Base-by-base conservation (phyloP, 129 eudicot species). In the Saussurea involucrata region DNA sequence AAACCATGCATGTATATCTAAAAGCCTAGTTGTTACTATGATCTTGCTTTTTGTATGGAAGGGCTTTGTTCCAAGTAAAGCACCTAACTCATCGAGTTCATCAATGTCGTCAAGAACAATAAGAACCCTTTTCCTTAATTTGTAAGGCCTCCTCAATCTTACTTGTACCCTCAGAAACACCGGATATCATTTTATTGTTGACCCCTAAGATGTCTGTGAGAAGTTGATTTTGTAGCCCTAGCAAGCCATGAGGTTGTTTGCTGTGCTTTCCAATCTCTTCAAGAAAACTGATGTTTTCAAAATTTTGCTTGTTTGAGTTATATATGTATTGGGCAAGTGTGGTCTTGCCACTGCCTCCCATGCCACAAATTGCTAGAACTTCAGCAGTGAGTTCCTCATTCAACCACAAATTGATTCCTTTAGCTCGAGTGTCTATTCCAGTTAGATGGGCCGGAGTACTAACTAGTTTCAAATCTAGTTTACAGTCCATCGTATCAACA, bases 261-360 rank as follows among this genome's bases (percentile, higher is more conserved):
- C 0, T 6, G 24, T 61, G 37, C 27, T 80, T 69, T 73, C 78
- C 77, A 28, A 73, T 33, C 25, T 80, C 66, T 73, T 68, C 53
- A 73, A 67, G 34, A 66, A 22, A 68, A 40, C 33, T 9, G 20
- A 32, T 24, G 4, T 33, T 10, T 53, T 73, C 79, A 73, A 66
- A 74, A 10, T 34, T 80, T 0, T 66, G 74, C 65, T 53, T 33
- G 63, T 67, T 66, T 33, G 15, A 66, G 66, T 37, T 68, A 24
- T 61, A 74, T 17, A 80, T n/a, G 32, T 44, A 36, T 68, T 57
- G 40, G 8, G 80, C 80, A 8, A 74, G 8, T 0, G 76, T 81
- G 7, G 87, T 80, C 72, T 84, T 84, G 4, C 87, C 87, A 22
- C 70, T 37, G 1, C 87, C 87, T 63, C 87, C 84, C 69, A 75